phyloP scores from a whole-genome alignment of 2,329 filamentous ascomycete species.

The Lachnellula cervina region DNA sequence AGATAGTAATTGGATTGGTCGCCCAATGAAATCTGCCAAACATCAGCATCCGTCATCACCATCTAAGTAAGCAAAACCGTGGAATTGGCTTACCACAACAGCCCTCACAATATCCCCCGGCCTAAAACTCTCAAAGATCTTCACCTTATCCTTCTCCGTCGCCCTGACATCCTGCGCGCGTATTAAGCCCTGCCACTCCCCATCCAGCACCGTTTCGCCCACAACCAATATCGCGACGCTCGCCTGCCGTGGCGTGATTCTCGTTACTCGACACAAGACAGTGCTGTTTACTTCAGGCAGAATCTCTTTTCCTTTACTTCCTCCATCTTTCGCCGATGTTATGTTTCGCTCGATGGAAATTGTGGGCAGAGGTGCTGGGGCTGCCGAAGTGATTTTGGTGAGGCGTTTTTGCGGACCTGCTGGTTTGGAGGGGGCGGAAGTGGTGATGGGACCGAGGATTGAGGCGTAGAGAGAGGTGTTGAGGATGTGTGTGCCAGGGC shows the following conservation, averaged over 20 bases:
- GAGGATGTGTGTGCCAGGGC: slow-evolving; percentile 80
- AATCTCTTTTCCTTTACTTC: slow-evolving; percentile 55
- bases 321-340: slow-evolving; percentile 9
- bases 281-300: slow-evolving; percentile 76
- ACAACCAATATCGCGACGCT: slow-evolving; percentile 83
- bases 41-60: neutral
- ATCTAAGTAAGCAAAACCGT: neutral
- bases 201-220: slow-evolving; percentile 64
- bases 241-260: slow-evolving; percentile 80
- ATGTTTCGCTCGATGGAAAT: slow-evolving; percentile 47
- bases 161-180: slow-evolving; percentile 86
- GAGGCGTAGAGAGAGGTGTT: slow-evolving; percentile 73
- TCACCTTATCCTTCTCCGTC: slow-evolving; percentile 93
- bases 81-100: slow-evolving; percentile 56
- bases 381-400: slow-evolving; percentile 49
- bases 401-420: slow-evolving; percentile 51
- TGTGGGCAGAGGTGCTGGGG: slow-evolving; percentile 42
- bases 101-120: slow-evolving; percentile 90
- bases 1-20: slow-evolving; percentile 95
- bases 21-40: slow-evolving; percentile 77
- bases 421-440: slow-evolving; percentile 39
- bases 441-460: slow-evolving; percentile 66
- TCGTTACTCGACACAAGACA: slow-evolving; percentile 80
- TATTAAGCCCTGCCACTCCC: slow-evolving; percentile 81
- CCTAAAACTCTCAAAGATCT: slow-evolving; percentile 84